Evolutionary conservation across 1,139 yeast species (phyloP).

Genomic region (Pichia sorboxylosa): DNA sequence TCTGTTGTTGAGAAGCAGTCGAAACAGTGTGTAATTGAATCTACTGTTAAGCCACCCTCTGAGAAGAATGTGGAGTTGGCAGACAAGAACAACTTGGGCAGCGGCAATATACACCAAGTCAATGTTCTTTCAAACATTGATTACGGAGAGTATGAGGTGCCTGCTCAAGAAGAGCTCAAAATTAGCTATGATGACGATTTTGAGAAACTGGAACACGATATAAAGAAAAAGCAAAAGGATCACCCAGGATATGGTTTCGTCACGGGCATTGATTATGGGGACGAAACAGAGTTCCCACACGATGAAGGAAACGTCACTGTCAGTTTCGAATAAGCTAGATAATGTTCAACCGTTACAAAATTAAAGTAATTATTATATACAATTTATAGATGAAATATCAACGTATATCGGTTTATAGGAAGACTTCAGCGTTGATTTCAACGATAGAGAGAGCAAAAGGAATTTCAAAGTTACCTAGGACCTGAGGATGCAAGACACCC

Average conservation of each 20-base stretch:
- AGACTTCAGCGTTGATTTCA: conserved; percentile 81
- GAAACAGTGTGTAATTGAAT: too few species aligned
- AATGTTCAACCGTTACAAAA: too few species aligned
- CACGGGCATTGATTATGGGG: conserved; percentile 18
- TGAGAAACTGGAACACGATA: conserved; percentile 7
- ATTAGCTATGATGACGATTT: conserved; percentile 20
- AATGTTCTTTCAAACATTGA: too few species aligned
- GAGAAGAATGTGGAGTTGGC: too few species aligned
- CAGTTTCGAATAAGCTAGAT: conserved; percentile 18
- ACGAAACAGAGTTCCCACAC: conserved; percentile 22
- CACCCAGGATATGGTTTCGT: conserved; percentile 11
- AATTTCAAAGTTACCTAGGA: conserved; percentile 71
- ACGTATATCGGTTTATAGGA: too few species aligned
- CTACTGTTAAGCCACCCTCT: too few species aligned
- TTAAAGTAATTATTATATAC: too few species aligned
- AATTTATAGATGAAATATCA: too few species aligned
- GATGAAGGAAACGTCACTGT: conserved; percentile 20
- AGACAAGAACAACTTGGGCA: too few species aligned
- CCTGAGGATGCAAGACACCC: conserved; percentile 96
- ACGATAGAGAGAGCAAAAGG: conserved; percentile 89
- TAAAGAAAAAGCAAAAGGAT: conserved; percentile 6
- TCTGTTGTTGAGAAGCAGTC: too few species aligned
- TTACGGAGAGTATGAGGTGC: conserved; percentile 18
- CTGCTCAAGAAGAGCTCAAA: conserved; percentile 20
- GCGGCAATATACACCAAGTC: too few species aligned